Percentiles rank a stretch among this genome's conserved stretches.
phyloP scores from a whole-genome alignment of 345 rosid species.

The Aquilaria sinensis region DNA sequence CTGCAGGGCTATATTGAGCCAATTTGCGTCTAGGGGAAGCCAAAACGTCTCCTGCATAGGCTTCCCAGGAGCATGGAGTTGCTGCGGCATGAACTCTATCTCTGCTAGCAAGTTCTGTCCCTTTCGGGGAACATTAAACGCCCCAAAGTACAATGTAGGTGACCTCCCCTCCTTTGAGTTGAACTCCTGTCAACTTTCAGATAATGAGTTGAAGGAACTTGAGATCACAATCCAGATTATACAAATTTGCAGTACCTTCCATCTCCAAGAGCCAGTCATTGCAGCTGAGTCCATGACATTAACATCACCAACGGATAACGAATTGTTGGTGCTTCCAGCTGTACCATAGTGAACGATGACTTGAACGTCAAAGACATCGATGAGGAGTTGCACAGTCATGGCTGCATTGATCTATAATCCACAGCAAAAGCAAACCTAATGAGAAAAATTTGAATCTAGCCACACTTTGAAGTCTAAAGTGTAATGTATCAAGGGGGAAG shows the following conservation, averaged over 20 bases:
- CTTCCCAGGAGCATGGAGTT: constrained; percentile 19
- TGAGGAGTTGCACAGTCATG: constrained; percentile 24
- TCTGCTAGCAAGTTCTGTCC: constrained; percentile 28
- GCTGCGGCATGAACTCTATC: constrained; percentile 20
- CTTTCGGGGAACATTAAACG: constrained; percentile 20
- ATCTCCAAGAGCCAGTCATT: constrained; percentile 28
- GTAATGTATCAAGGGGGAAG: neutral
- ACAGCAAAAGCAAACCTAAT: neutral
- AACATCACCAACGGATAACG: constrained; percentile 27
- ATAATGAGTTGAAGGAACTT: neutral
- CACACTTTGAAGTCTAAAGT: too few species aligned
- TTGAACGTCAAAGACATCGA: constrained; percentile 17
- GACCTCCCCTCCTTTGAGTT: constrained; percentile 18
- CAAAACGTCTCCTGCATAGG: constrained; percentile 24
- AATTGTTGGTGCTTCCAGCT: constrained; percentile 26
- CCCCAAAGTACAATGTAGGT: constrained; percentile 28
- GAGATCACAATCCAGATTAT: neutral
- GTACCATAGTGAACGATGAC: constrained; percentile 33
- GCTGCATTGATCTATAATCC: constrained; percentile 23
- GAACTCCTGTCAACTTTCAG: constrained; percentile 13
- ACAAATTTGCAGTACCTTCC: constrained; percentile 18
- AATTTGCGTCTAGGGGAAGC: constrained; percentile 24
- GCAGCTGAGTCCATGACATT: constrained; percentile 23
- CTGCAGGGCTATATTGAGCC: constrained; percentile 20
- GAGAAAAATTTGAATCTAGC: neutral